Base-by-base conservation (phyloP, 2,329 filamentous ascomycete genomes). In the Thermochaetoides dissita region DNA sequence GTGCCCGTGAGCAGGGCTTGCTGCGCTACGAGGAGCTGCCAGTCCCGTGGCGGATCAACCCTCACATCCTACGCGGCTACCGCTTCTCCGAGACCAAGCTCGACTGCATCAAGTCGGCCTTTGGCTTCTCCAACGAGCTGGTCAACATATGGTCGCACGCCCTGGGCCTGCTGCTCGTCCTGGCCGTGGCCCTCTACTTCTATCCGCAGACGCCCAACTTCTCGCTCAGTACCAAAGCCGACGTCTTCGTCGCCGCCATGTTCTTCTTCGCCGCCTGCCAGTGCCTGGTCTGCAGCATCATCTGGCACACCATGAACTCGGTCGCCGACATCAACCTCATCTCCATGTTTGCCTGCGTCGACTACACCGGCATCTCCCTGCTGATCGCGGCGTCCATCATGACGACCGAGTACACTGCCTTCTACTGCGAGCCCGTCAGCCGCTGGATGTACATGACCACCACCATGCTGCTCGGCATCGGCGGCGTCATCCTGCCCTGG, bases 271-370 rank as follows among this genome's bases (percentile, higher is more conserved):
- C 89, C 38, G 91, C 91, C 37, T 87, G 81, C 68, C 87, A 96
- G 62, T 96, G 89, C 56, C 75, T 98, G 42, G 78, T 89, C 57
- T 98, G 91, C 77, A 93, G 84, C 48, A 89, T 82, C 49, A 79
- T 96, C 57, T 98, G 91, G 91, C 91, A 98, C 66, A 95, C 91
- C 28, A 96, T 98, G 87, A 94, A 89, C 66, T 86, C 85, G 54
- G 93, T 96, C 42, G 87, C 89, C 11, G 84, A 94, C 52, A 80
- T 94, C 55, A 76, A 79, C 12, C 75, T 94, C 35, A 82, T 98
- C 64, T 91, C 94, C 59, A 82, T 87, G 47, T 96, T 98, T 56
- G 91, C 91, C 11, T 98, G 91, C 60, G 87, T 98, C 45, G 91
- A 98, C 62, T 98, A 98, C 64, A 96, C 91, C 0, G 91, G 91